Base-by-base conservation (phyloP, 441 rosid species). In the Corymbia citriodora region DNA sequence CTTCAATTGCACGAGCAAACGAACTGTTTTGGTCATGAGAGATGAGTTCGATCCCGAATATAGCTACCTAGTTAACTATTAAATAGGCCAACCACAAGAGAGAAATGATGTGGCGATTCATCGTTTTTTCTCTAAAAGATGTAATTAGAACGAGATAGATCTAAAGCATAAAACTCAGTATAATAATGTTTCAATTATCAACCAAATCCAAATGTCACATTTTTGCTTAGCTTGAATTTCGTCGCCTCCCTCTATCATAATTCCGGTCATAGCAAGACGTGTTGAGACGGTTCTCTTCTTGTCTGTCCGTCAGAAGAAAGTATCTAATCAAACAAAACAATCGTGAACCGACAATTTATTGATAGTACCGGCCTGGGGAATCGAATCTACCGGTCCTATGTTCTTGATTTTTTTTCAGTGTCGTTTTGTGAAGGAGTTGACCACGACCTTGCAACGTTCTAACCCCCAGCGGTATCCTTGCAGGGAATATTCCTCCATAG, bases 1-100 rank as follows among this genome's bases (percentile, higher is more conserved):
- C 29, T 74, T 36, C 15, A 2, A 19, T 2, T 7, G 2, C 27
- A 3, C 8, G 25, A 72, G 27, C 14, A 0, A 0, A 36, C 4
- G 14, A 72, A 36, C 4, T 0, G 5, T 45, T 27, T 36, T 1
- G 4, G 5, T 40, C 4, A 3, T 3, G 29, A 21, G 10, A 40
- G 50, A 7, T 40, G 50, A 74, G 5, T 16, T 8, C 0, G 1
- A 40, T 74, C 29, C 1, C 3, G 2, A 74, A 74, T 21, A 50
- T 13, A 25, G 16, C 50, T 11, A 21, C 50, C 50, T 17, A 7
- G 40, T 40, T 6, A 23, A 2, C 49, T 6, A 21, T 40, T 5
- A 13, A 7, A 40, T 23, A 74, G 29, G n/a, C 10, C 29, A 6
- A 74, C 2, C 16, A 21, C 16, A 11, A 9, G 83, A 40, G 83